Evolutionary conservation across 1,284 basidiomycete genomes (phyloP).

Genomic region (Heimioporus retisporus): DNA sequence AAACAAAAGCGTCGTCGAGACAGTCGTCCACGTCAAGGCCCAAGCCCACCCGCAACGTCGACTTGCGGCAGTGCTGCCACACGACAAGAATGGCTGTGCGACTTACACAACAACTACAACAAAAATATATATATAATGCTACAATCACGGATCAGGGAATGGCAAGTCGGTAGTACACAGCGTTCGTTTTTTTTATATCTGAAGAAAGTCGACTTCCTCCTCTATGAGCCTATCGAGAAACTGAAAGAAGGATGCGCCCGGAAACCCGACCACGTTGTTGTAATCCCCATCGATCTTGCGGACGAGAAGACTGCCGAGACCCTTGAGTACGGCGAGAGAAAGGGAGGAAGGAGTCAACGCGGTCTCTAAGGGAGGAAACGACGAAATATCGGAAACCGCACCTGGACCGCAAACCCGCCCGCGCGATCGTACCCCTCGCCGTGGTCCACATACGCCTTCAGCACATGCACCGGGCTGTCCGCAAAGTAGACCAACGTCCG

Average conservation of each 20-base stretch:
- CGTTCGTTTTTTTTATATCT: conserved; percentile 40
- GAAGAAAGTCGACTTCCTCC: conserved; percentile 79
- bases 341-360: no score
- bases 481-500: conserved; percentile 86
- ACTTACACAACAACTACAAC: no score
- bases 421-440: conserved; percentile 94
- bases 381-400: conserved; percentile 36
- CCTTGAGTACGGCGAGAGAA: conserved; percentile 52
- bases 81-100: neutral
- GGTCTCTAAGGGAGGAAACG: no score
- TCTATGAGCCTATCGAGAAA: conserved; percentile 73
- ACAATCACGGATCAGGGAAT: no score
- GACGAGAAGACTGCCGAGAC: conserved; percentile 84
- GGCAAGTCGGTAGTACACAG: no score
- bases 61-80: neutral
- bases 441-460: conserved; percentile 90
- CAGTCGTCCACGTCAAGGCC: no score
- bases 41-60: no score
- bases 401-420: conserved; percentile 97
- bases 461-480: conserved; percentile 71
- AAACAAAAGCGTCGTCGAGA: no score
- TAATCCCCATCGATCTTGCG: conserved; percentile 93
- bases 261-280: conserved; percentile 94
- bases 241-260: conserved; percentile 82
- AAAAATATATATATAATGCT: no score